Conservation (phyloP, 192 early-diverging fungal species). For the Phycomyces nitens region DNA sequence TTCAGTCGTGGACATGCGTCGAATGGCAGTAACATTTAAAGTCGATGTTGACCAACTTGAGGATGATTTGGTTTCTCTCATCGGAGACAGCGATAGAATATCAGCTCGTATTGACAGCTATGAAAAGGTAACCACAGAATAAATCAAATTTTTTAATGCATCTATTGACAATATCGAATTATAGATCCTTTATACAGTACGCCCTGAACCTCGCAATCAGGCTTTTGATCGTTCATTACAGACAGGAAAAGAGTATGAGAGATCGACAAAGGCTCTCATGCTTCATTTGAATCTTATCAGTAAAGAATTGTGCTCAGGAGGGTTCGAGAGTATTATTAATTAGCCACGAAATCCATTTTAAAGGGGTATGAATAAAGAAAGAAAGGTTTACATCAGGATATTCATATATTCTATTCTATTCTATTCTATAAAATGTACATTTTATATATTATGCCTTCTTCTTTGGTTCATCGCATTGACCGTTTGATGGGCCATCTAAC, state of each 20-base stretch:
- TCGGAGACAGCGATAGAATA: slow-evolving; percentile 63
- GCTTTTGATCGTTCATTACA: slow-evolving; percentile 65
- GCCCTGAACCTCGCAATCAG: slow-evolving; percentile 59
- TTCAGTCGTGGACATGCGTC: slow-evolving; percentile 69
- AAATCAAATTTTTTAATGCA: not conserved
- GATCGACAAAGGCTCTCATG: slow-evolving; percentile 53
- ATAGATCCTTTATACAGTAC: slow-evolving; percentile 67
- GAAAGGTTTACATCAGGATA: too few species aligned
- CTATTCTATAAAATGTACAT: not conserved
- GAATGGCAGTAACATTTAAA: slow-evolving; percentile 75
- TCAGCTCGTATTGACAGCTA: slow-evolving; percentile 82
- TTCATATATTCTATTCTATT: too few species aligned
- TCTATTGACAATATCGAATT: not conserved
- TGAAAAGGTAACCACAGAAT: slow-evolving; percentile 60
- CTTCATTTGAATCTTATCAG: slow-evolving; percentile 65
- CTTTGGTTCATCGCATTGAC: not conserved
- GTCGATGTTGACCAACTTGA: slow-evolving; percentile 61
- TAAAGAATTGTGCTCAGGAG: slow-evolving; percentile 31
- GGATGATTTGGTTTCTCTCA: slow-evolving; percentile 62
- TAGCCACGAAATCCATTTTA: too few species aligned
- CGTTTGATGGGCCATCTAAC: slow-evolving; percentile 72
- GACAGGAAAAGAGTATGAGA: slow-evolving; percentile 68
- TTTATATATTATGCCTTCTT: not conserved
- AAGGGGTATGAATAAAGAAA: too few species aligned
- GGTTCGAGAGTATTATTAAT: slow-evolving; percentile 30